Evolutionary conservation across 768 basidiomycete genomes (phyloP), one percentile per base, ranked within the genome.

Genomic region (Tylopilus intermedius): DNA sequence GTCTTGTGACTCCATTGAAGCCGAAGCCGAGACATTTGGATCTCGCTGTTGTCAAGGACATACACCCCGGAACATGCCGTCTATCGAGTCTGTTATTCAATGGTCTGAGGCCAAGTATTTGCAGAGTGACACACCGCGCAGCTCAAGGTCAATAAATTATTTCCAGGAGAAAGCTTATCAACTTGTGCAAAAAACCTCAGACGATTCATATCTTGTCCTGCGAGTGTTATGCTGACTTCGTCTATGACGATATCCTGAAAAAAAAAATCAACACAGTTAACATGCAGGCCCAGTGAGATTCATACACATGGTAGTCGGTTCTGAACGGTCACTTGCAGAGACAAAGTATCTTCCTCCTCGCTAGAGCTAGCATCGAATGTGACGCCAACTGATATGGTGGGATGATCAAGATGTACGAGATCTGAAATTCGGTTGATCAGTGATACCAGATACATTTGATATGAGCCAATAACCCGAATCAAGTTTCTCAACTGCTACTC

Each of bases 231-330:
- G 40, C 71, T 74, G 21, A 94, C 71, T 63, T 82, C 78, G 54
- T 89, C 84, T 15, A 82, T 72, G 0, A 77, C 69, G 18, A 96
- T 53, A 7, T 72, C 67, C 90, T 94, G 53, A 2, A 44, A 22
- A 21, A 24, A 48, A 47, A 50, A 43, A 44, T n/a, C 22, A 60
- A 51, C 54, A 59, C 43, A 35, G 45, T 41, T 39, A 32, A 44
- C 49, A 40, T 40, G 33, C 39, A 33, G 37, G 22, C 33, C 33
- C 37, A 27, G 18, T n/a, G 33, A 27, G 49, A 9, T 22, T 72
- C 86, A 67, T 66, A 94, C 94, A 59, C 90, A 89, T 30, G 90
- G 85, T 22, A 95, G 66, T 37, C 70, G 68, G 62, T 92, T 97
- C 30, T 69, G 71, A 27, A 94, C 69, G 2, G 73, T 72, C 15